Conservation (phyloP, 768 basidiomycete genomes). For the Pisolithus orientalis region DNA sequence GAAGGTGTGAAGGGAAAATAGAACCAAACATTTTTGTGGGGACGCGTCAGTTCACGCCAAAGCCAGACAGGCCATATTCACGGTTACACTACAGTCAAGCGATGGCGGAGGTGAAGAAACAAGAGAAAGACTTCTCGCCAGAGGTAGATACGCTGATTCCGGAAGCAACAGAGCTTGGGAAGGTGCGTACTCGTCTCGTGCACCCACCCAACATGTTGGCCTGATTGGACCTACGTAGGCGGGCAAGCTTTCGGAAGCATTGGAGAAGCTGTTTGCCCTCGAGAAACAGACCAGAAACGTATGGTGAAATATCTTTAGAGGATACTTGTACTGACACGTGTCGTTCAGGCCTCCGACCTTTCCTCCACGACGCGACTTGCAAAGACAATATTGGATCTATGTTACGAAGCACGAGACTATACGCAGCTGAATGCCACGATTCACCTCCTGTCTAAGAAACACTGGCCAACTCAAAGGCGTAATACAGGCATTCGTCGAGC, state of each 20-base stretch:
- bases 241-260: conserved; percentile 75
- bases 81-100: conserved; percentile 36
- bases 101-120: conserved; percentile 79
- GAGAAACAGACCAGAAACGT: conserved; percentile 99
- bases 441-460: conserved; percentile 80
- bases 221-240: conserved; percentile 39
- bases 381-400: conserved; percentile 63
- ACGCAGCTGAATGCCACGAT: conserved; percentile 65
- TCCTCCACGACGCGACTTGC: conserved; percentile 85
- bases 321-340: not conserved
- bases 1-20: conserved; percentile 25
- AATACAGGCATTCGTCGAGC: conserved; percentile 88
- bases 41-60: conserved; percentile 49
- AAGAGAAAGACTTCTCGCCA: conserved; percentile 79
- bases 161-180: conserved; percentile 58
- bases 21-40: conserved; percentile 42
- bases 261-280: conserved; percentile 82
- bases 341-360: conserved; percentile 81
- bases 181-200: conserved; percentile 43
- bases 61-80: conserved; percentile 32
- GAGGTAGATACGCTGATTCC: conserved; percentile 77
- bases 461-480: conserved; percentile 92
- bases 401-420: conserved; percentile 67
- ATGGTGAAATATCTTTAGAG: conserved; percentile 15
- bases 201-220: conserved; percentile 1